phyloP scores from a whole-genome alignment of 768 basidiomycete genomes.

The Candolleomyces aberdarensis region DNA sequence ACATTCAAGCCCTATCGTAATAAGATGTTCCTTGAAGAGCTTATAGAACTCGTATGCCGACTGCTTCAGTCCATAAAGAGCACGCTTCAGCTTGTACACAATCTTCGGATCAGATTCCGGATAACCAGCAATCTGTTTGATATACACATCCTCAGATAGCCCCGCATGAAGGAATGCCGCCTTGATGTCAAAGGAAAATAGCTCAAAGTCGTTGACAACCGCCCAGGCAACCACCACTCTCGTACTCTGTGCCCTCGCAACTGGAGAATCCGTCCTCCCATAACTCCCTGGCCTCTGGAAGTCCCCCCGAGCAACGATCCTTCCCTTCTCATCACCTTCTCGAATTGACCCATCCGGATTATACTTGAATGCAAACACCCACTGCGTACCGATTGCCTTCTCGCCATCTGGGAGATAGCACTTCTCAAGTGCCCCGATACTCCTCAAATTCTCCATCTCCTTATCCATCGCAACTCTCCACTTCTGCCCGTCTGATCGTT shows the following conservation, averaged over 20 bases:
- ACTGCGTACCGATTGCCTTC: background rate
- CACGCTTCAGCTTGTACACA: conserved; percentile 16
- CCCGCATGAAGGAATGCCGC: conserved; percentile 23
- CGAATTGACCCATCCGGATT: too few relatives aligned
- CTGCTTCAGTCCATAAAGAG: conserved; percentile 35
- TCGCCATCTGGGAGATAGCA: background rate
- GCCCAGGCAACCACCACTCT: conserved; percentile 20
- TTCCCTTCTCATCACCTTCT: conserved; percentile 13
- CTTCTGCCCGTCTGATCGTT: background rate
- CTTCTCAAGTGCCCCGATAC: background rate
- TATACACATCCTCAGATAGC: conserved; percentile 16
- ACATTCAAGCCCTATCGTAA: conserved; percentile 11
- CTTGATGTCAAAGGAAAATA: conserved; percentile 26
- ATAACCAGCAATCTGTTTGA: conserved; percentile 18
- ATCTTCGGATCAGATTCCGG: conserved; percentile 9
- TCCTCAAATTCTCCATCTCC: background rate
- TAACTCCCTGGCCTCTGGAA: conserved; percentile 36
- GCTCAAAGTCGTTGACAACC: conserved; percentile 12
- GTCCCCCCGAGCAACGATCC: conserved; percentile 37
- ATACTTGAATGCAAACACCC: conserved; percentile 1
- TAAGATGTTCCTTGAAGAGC: conserved; percentile 13
- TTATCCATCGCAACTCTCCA: background rate
- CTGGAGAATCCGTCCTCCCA: conserved; percentile 27
- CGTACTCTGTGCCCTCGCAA: conserved; percentile 20
- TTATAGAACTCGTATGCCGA: conserved; percentile 23